phyloP scores from a whole-genome alignment of 257 asterid genomes.

The Solanum piurae region DNA sequence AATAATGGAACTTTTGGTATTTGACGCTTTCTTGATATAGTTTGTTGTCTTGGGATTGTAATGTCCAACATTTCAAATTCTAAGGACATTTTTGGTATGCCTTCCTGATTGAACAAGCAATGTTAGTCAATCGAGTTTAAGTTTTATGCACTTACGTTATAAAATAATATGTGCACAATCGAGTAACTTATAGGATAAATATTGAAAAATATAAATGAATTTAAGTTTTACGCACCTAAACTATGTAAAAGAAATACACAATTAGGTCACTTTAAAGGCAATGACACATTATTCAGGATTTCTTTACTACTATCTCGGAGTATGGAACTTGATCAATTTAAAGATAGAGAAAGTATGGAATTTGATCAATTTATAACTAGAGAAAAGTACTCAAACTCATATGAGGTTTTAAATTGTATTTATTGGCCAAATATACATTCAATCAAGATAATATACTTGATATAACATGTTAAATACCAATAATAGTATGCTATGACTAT shows the following conservation, averaged over 20 bases:
- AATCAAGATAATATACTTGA: not conserved
- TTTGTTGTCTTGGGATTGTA: not conserved
- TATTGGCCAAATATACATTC: not conserved
- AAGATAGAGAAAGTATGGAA: no score
- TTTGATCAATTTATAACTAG: no score
- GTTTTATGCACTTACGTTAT: not conserved
- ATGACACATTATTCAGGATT: not conserved
- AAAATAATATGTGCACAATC: no score
- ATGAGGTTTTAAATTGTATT: no score
- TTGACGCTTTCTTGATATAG: no score
- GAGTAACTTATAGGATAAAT: not conserved
- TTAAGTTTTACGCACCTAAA: not conserved
- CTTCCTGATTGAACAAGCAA: not conserved
- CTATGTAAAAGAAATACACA: not conserved
- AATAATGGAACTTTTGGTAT: no score
- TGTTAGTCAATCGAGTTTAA: not conserved
- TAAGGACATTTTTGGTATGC: not conserved
- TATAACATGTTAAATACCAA: not conserved
- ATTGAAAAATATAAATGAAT: no score
- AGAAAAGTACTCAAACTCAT: not conserved
- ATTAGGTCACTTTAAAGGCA: not conserved
- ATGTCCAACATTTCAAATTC: not conserved
- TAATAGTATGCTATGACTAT: not conserved
- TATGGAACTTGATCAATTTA: no score
- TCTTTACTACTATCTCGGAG: not conserved